Evolutionary conservation across 306 rosid genomes (phyloP).

Genomic region (Cucurbita maxima): DNA sequence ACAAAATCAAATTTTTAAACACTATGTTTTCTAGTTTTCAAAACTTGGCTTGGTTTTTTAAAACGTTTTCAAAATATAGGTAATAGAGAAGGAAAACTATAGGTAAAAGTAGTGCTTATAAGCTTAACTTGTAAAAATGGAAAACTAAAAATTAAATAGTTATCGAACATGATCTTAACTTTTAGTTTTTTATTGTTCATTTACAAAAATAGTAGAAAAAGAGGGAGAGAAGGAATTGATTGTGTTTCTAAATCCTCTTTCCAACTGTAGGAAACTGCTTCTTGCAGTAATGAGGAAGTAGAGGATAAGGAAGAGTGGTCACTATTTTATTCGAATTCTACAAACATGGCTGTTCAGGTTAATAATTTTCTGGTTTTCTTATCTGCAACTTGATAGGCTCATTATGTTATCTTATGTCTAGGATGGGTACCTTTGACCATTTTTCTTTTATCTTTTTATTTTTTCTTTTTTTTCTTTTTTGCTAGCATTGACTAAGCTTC

Average conservation of each 20-base stretch:
- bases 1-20: too few species aligned
- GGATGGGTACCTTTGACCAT: constrained; percentile 2
- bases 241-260: constrained; percentile 3
- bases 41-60: not conserved
- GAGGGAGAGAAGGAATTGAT: constrained; percentile 7
- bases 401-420: not conserved
- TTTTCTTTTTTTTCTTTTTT: not conserved
- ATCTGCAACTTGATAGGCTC: constrained; percentile 3
- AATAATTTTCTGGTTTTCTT: constrained; percentile 6
- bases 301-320: constrained; percentile 61
- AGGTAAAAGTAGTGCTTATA: not conserved
- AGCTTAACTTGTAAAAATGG: not conserved
- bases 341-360: constrained; percentile 80
- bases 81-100: not conserved
- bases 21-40: too few species aligned
- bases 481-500: not conserved
- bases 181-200: not conserved
- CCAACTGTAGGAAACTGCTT: constrained; percentile 39
- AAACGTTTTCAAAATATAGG: not conserved
- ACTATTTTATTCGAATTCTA: constrained; percentile 67
- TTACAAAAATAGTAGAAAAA: not conserved
- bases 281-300: constrained; percentile 22
- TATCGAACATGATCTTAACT: not conserved
- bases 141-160: not conserved
- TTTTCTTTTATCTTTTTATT: too few species aligned